Percentiles rank a stretch among this genome's conserved stretches.
Conservation (phyloP, 768 basidiomycete genomes). For the Chiua virens region DNA sequence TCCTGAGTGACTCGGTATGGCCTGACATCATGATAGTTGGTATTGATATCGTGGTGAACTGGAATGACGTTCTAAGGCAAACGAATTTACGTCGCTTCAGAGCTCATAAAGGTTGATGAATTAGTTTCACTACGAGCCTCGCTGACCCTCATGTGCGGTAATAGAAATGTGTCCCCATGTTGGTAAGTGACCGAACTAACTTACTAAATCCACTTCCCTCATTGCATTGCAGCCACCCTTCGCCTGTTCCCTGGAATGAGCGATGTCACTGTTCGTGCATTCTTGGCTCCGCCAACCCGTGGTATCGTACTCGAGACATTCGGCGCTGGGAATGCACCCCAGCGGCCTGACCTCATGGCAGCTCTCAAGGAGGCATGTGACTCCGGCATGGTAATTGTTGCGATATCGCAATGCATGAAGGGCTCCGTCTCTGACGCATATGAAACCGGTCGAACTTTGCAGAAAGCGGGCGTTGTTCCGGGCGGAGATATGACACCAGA, state of each 20-base stretch:
- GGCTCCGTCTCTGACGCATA: slow-evolving; percentile 86
- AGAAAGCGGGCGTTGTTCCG: slow-evolving; percentile 74
- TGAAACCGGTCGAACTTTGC: slow-evolving; percentile 70
- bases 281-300: slow-evolving; percentile 68
- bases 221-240: slow-evolving; percentile 58
- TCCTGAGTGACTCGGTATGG: slow-evolving; percentile 4
- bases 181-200: slow-evolving; percentile 44
- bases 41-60: slow-evolving; percentile 87
- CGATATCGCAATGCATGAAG: slow-evolving; percentile 87
- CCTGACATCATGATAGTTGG: slow-evolving; percentile 56
- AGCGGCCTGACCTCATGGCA: slow-evolving; percentile 71
- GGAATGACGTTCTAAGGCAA: slow-evolving; percentile 85
- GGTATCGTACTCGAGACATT: slow-evolving; percentile 91
- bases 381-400: slow-evolving; percentile 83
- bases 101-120: slow-evolving; percentile 66
- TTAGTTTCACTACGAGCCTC: neutral
- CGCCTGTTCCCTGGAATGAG: slow-evolving; percentile 90
- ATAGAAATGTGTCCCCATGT: slow-evolving; percentile 81
- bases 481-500: slow-evolving; percentile 97
- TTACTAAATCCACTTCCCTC: slow-evolving; percentile 8
- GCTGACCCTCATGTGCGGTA: slow-evolving; percentile 11
- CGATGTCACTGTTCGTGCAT: slow-evolving; percentile 68
- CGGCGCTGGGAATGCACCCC: slow-evolving; percentile 91
- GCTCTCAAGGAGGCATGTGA: slow-evolving; percentile 80
- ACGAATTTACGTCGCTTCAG: slow-evolving; percentile 75